Base-by-base conservation (phyloP, 345 rosid genomes). In the Dipteronia dyeriana region DNA sequence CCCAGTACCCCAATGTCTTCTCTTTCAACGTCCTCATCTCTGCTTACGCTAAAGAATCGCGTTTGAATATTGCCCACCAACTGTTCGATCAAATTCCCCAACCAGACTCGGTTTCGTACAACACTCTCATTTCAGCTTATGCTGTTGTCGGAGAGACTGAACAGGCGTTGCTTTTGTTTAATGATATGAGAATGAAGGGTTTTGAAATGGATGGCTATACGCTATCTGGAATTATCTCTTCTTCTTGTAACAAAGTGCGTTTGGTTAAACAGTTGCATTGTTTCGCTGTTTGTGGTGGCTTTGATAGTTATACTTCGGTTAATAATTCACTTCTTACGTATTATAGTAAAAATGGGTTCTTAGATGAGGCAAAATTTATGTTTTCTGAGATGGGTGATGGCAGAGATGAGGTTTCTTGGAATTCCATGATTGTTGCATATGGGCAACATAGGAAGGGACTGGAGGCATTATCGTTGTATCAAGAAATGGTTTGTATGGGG, bases 391-490 rank as follows among this genome's bases (percentile, higher is more conserved):
- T 92, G 93, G 91, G 76, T 51, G 86, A 84, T 53, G 74, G 79
- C 19, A 88, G 86, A 80, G 93, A 93, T 81, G 92, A 85, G 77
- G 98, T 95, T 82, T 90, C 99, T 1, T 93, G 99, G 99, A 95
- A 95, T 75, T 89, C 98, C 39, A 92, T 93, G 96, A 90, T 93
- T 70, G 99, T 92, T 75, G 96, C 91, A 12, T 88, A 82, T 73
- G 98, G 96, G 80, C 98, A 93, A 85, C 94, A 95, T 22, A 81
- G 86, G 66, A 86, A 90, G 78, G 99, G 98, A 60, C 75, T 62
- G 9, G 80, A 86, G 79, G 96, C 97, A 4, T 76, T 93, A 78
- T 86, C 47, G 39, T 82, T 95, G 86, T 92, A 85, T 84, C 90
- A 84, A 83, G 90, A 88, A 78, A 92, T 93, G 91, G 79, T 82